A percentile compares a stretch with the other conserved stretches of the same genome.
Conservation (phyloP, 176 grass and related monocot species). For the Puya raimondii region DNA sequence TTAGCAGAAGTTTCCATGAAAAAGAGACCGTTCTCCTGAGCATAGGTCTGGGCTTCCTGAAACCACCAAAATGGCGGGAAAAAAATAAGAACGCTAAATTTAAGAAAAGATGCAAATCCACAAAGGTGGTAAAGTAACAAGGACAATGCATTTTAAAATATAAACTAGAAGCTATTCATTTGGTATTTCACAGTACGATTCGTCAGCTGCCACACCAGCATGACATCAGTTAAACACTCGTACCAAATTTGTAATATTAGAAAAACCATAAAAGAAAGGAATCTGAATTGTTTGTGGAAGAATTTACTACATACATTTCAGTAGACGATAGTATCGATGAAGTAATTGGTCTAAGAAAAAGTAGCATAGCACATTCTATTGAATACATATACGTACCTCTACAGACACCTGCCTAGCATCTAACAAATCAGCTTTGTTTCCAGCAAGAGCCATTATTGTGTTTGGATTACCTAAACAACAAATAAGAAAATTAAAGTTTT, state of each 20-base stretch:
- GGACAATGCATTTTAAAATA: too few species aligned
- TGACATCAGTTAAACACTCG: background rate
- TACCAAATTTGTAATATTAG: background rate
- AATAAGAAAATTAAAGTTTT: background rate
- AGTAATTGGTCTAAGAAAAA: too few species aligned
- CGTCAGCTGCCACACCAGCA: background rate
- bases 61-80: background rate
- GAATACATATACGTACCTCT: constrained; percentile 40
- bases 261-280: too few species aligned
- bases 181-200: too few species aligned
- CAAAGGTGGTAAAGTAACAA: too few species aligned
- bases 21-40: constrained; percentile 78
- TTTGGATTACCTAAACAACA: constrained; percentile 55
- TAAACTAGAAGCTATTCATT: too few species aligned
- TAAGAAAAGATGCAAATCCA: too few species aligned
- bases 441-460: constrained; percentile 88
- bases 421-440: constrained; percentile 86
- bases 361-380: background rate
- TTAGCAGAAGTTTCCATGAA: constrained; percentile 96
- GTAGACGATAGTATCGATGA: too few species aligned
- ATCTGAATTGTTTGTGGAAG: too few species aligned
- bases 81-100: background rate
- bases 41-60: constrained; percentile 79
- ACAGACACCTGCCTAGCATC: constrained; percentile 66
- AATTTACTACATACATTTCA: too few species aligned